These are phyloP conservation scores for Colletotrichum plurivorum DNA, from an alignment of 2,329 filamentous ascomycete species.

Conservation along the genomic window DNA sequence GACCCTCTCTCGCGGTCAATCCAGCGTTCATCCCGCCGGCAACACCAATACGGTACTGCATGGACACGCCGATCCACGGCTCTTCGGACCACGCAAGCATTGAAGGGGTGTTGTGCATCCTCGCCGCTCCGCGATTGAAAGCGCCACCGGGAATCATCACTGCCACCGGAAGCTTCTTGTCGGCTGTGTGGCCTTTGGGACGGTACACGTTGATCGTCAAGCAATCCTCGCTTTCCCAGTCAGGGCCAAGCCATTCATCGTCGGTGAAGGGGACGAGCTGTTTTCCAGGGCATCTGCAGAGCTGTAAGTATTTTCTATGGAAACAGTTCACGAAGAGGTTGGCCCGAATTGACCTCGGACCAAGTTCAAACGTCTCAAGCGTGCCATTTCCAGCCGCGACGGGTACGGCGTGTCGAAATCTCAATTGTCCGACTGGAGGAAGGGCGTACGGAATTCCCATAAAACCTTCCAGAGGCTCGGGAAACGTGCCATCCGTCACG, in stretches of 20 bases:
- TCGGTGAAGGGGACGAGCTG: constrained; percentile 50
- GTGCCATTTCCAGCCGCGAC: constrained; percentile 46
- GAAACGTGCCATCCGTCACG: constrained; percentile 48
- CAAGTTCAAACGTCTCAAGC: constrained; percentile 45
- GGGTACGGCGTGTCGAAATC: constrained; percentile 56
- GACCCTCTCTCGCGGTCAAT: constrained; percentile 63
- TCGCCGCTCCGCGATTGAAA: constrained; percentile 49
- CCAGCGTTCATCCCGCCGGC: constrained; percentile 71
- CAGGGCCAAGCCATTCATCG: constrained; percentile 48
- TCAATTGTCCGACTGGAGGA: constrained; percentile 57
- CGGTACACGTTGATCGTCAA: constrained; percentile 67
- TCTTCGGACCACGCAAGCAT: constrained; percentile 64
- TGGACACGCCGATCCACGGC: constrained; percentile 63
- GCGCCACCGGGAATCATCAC: constrained; percentile 61
- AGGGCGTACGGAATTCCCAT: constrained; percentile 63
- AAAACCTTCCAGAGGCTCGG: constrained; percentile 55
- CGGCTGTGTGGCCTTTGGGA: constrained; percentile 47
- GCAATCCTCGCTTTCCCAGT: constrained; percentile 63
- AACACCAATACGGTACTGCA: constrained; percentile 65
- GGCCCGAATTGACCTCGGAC: constrained; percentile 38
- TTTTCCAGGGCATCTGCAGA: constrained; percentile 48
- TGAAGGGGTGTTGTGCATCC: constrained; percentile 56
- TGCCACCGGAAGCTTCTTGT: constrained; percentile 59
- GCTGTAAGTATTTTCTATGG: neutral
- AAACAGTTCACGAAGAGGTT: neutral